Evolutionary conservation across 176 grass and related monocot genomes (phyloP).

Genomic region (Lolium multiflorum): DNA sequence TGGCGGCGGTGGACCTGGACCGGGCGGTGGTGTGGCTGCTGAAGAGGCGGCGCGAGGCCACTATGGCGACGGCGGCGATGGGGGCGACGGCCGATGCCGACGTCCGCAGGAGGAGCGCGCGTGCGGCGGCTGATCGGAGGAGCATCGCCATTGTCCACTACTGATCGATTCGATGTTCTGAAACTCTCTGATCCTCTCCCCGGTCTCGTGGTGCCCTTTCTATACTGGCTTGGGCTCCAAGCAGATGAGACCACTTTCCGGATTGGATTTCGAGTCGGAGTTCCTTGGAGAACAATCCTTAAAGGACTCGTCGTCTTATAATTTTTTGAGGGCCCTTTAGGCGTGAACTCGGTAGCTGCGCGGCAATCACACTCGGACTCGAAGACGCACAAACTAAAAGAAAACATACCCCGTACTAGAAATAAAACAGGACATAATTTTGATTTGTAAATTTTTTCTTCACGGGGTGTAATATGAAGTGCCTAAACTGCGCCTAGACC

Average conservation of each 20-base stretch:
- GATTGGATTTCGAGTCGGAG: not conserved
- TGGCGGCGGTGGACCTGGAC: not conserved
- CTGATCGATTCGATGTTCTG: not conserved
- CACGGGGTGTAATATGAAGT: too few species aligned
- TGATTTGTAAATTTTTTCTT: not conserved
- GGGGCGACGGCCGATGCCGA: not conserved
- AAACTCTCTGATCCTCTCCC: not conserved
- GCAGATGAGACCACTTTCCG: not conserved
- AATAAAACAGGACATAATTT: not conserved
- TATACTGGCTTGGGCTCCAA: not conserved
- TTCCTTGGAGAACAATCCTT: not conserved
- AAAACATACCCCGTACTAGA: too few species aligned
- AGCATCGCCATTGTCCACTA: not conserved
- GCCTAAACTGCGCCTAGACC: not conserved
- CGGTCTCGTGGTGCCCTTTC: not conserved
- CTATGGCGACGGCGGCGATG: not conserved
- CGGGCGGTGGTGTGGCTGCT: not conserved
- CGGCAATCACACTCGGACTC: not conserved
- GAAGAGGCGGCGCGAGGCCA: conserved; percentile 16
- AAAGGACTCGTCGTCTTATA: too few species aligned
- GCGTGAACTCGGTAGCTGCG: too few species aligned
- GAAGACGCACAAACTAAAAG: not conserved
- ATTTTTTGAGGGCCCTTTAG: too few species aligned
- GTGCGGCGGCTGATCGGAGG: not conserved
- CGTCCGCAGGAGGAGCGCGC: not conserved